Conservation (phyloP, 2,329 filamentous ascomycete species). For the Colletotrichum camelliae region DNA sequence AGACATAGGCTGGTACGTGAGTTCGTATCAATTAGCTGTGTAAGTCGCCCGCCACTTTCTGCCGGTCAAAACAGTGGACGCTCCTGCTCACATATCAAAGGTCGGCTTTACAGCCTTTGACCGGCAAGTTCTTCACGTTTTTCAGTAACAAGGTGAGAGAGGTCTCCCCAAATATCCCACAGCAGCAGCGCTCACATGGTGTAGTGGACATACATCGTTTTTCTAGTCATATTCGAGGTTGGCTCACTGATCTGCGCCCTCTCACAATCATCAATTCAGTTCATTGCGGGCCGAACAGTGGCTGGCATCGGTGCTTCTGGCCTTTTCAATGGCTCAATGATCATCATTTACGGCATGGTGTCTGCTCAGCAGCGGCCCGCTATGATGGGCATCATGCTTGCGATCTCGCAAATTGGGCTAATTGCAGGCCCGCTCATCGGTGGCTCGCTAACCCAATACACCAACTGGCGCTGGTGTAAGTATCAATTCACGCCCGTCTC, state of each 20-base stretch:
- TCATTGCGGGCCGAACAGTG: conserved; percentile 55
- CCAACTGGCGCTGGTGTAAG: conserved; percentile 42
- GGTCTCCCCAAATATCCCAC: neutral
- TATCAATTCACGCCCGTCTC: neutral
- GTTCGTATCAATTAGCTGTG: conserved; percentile 51
- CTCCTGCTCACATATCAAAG: conserved; percentile 31
- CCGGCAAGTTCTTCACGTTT: conserved; percentile 54
- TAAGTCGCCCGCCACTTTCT: conserved; percentile 41
- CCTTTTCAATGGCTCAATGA: conserved; percentile 41
- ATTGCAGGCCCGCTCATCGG: conserved; percentile 45
- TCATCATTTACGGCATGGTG: conserved; percentile 34
- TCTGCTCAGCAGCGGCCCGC: conserved; percentile 32
- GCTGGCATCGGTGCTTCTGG: conserved; percentile 52
- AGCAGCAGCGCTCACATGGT: neutral
- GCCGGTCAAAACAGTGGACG: neutral
- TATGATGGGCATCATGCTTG: conserved; percentile 33
- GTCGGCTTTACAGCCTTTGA: conserved; percentile 54
- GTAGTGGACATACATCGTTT: conserved; percentile 32
- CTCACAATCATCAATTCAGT: conserved; percentile 45
- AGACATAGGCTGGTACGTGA: conserved; percentile 63
- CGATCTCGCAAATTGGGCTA: conserved; percentile 46
- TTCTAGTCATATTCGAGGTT: conserved; percentile 35
- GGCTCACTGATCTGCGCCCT: conserved; percentile 55
- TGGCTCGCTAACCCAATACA: conserved; percentile 28
- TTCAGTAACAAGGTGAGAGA: conserved; percentile 37